These are phyloP conservation scores for Echium plantagineum DNA, from an alignment of 257 asterid species.

Conservation along the genomic window DNA sequence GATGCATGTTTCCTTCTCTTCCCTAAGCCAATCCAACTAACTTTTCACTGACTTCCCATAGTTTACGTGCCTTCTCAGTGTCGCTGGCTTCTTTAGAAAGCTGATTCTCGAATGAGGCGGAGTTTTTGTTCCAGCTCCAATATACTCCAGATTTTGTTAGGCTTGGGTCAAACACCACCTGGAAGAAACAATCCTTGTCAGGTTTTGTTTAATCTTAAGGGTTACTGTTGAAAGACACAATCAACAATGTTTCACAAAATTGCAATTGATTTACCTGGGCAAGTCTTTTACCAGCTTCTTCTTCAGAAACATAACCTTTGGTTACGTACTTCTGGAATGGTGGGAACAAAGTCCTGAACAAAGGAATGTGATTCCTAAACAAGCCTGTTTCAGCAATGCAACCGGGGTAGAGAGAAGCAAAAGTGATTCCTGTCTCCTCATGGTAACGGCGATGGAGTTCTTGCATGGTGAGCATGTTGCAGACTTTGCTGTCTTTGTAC, in stretches of 20 bases:
- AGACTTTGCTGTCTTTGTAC: constrained; percentile 92
- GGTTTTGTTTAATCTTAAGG: not conserved
- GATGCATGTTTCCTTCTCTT: not conserved
- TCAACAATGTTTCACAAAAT: not conserved
- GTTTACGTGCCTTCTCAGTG: constrained; percentile 59
- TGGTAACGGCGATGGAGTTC: constrained; percentile 85
- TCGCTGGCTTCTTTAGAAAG: constrained; percentile 84
- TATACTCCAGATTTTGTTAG: constrained; percentile 91
- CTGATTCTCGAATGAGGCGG: constrained; percentile 85
- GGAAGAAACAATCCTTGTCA: constrained; percentile 3
- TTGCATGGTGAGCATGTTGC: constrained; percentile 96
- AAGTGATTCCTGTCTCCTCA: constrained; percentile 80
- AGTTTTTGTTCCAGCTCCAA: constrained; percentile 98
- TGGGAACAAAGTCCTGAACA: constrained; percentile 82
- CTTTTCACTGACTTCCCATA: constrained; percentile 88
- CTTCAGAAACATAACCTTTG: constrained; percentile 84
- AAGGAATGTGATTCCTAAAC: constrained; percentile 78
- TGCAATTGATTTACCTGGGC: constrained; percentile 44
- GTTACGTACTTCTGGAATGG: constrained; percentile 86
- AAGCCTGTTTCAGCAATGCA: constrained; percentile 94
- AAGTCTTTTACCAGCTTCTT: constrained; percentile 78
- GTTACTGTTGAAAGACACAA: not conserved
- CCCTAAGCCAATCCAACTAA: constrained; percentile 60
- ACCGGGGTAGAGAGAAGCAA: constrained; percentile 86
- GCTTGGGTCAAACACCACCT: constrained; percentile 94